These are phyloP conservation scores for Allium fistulosum DNA, from an alignment of 106 monocot genomes.

Conservation along the genomic window DNA sequence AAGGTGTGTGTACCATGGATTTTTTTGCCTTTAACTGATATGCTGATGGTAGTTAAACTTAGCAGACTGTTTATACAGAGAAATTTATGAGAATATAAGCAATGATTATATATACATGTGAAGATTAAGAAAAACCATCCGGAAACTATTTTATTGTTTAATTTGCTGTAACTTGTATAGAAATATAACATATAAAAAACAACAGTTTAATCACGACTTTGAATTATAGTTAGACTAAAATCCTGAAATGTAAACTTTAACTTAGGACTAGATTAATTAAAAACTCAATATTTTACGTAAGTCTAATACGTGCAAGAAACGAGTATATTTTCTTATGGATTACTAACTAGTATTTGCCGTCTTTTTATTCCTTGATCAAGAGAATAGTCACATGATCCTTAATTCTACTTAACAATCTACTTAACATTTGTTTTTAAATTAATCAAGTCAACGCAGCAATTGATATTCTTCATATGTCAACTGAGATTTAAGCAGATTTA, in stretches of 20 bases:
- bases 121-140: not conserved
- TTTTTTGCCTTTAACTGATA: not conserved
- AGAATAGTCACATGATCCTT: not conserved
- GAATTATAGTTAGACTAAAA: not conserved
- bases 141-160: slow-evolving; percentile 4
- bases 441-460: not conserved
- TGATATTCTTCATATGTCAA: not conserved
- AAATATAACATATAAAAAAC: not conserved
- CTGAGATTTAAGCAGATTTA: not conserved
- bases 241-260: not conserved
- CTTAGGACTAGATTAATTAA: slow-evolving; percentile 2
- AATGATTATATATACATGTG: not conserved
- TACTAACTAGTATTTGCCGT: not conserved
- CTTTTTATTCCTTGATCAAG: not conserved
- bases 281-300: not conserved
- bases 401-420: not conserved
- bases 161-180: not conserved
- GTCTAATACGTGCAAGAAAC: too few species aligned
- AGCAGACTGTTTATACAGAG: not conserved
- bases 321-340: not conserved
- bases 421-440: not conserved
- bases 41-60: slow-evolving; percentile 1
- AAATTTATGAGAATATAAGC: not conserved
- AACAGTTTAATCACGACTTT: not conserved
- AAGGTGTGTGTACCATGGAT: not conserved